Conservation (phyloP, 2,329 filamentous ascomycete species). For the Aspergillus thermomutatus region DNA sequence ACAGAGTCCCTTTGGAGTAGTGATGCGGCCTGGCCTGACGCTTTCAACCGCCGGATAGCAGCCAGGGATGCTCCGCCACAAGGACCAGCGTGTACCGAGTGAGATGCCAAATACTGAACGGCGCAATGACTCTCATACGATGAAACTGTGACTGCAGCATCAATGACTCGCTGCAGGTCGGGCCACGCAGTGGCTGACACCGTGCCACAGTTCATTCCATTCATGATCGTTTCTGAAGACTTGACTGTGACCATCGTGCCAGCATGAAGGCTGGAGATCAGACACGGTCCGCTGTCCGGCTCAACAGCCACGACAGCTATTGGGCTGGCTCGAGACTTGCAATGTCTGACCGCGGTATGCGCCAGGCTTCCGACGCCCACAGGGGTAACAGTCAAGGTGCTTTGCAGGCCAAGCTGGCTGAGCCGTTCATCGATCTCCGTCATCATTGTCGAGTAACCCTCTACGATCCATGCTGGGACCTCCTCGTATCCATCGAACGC, state of each 20-base stretch:
- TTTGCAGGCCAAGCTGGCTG: conserved; percentile 33
- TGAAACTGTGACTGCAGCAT: conserved; percentile 58
- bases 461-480: conserved; percentile 70
- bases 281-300: conserved; percentile 59
- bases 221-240: conserved; percentile 67
- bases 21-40: conserved; percentile 26
- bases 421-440: conserved; percentile 64
- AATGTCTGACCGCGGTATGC: conserved; percentile 65
- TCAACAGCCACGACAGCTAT: conserved; percentile 64
- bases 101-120: conserved; percentile 50
- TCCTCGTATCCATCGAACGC: conserved; percentile 64
- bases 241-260: conserved; percentile 49
- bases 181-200: conserved; percentile 65
- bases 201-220: conserved; percentile 69
- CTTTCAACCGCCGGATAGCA: conserved; percentile 52
- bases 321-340: conserved; percentile 45
- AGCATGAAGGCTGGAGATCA: conserved; percentile 47
- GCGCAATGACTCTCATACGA: conserved; percentile 62
- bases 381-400: conserved; percentile 58
- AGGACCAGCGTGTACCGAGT: conserved; percentile 54
- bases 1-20: conserved; percentile 48
- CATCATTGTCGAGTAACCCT: conserved; percentile 74
- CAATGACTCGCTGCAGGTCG: conserved; percentile 54
- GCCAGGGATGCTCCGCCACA: conserved; percentile 58
- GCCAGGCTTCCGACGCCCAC: conserved; percentile 72